These are phyloP conservation scores for Ceratobasidium sp. DNA, from an alignment of 1,284 basidiomycete genomes.

Conservation along the genomic window DNA sequence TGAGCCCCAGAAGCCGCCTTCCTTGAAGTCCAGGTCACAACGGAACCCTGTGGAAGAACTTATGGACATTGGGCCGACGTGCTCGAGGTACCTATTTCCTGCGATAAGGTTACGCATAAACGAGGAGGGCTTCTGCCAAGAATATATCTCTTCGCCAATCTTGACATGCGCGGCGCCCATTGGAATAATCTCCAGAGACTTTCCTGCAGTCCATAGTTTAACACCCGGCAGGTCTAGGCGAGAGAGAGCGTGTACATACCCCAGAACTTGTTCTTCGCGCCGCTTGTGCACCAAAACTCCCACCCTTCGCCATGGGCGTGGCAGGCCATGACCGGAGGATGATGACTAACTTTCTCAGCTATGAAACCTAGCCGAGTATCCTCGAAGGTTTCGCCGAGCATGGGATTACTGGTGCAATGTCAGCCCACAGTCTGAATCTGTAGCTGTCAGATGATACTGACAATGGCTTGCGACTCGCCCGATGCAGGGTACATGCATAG, in stretches of 20 bases:
- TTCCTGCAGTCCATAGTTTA: slow-evolving; percentile 64
- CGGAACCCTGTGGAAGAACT: slow-evolving; percentile 69
- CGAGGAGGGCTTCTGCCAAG: slow-evolving; percentile 86
- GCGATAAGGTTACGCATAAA: slow-evolving; percentile 92
- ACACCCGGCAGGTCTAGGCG: slow-evolving; percentile 48
- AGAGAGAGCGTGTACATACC: slow-evolving; percentile 63
- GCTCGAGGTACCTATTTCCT: slow-evolving; percentile 90
- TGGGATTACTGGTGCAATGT: slow-evolving; percentile 73
- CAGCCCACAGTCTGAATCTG: slow-evolving; percentile 20
- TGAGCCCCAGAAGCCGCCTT: slow-evolving; percentile 80
- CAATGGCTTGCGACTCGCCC: slow-evolving; percentile 89
- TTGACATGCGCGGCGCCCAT: slow-evolving; percentile 74
- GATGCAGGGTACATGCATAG: slow-evolving; percentile 83
- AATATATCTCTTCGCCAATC: slow-evolving; percentile 73
- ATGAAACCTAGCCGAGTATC: slow-evolving; percentile 79
- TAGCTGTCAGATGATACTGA: slow-evolving; percentile 60
- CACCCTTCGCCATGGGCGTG: slow-evolving; percentile 83
- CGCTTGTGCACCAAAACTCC: slow-evolving; percentile 77
- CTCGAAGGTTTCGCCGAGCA: slow-evolving; percentile 91
- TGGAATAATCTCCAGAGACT: slow-evolving; percentile 86
- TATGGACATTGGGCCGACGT: slow-evolving; percentile 80
- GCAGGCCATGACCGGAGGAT: slow-evolving; percentile 83
- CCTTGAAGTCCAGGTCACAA: slow-evolving; percentile 85
- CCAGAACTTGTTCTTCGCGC: slow-evolving; percentile 90
- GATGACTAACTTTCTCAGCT: slow-evolving; percentile 89